Evolutionary conservation across 768 basidiomycete genomes (phyloP), one percentile per base, ranked within the genome.

Genomic region (Naganishia friedmannii): DNA sequence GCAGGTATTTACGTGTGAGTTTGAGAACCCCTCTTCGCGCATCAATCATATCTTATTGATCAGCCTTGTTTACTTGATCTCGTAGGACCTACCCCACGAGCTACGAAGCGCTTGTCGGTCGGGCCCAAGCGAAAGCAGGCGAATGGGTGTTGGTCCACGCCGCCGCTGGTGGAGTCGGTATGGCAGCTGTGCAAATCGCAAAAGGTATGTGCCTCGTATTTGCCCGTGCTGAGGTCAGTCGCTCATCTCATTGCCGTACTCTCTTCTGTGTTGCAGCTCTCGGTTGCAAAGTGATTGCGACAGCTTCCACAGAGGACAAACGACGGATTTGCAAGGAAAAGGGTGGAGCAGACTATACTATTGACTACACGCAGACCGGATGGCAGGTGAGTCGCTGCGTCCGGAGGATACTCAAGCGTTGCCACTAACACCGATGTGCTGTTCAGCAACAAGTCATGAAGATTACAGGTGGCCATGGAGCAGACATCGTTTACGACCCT

Each of bases 71-170:
- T 53, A 21, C 29, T n/a, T 10, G 12, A 45, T 51, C 51, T 51
- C 55, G 57, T 51, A 77, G 74, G 53, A 79, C 78, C 10, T 76
- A 90, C 87, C 91, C 93, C 0, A 98, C 95, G 7, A 90, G 88
- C 72, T 97, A 96, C 75, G 93, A 94, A 77, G 96, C 88, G 0
- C 83, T 99, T 17, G 90, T 93, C 0, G 90, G 90, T 13, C 84
- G 93, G 63, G 95, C 92, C 15, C 83, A 90, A 55, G 81, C 93
- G 51, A 87, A 93, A 77, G 82, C 87, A 66, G 93, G 91, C 88
- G 95, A 97, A 82, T 93, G 89, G 87, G 87, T 96, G 3, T 87
- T 99, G 2, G 88, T 98, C 4, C 92, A 92, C 60, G 95, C 93
- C 8, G 91, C 91, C n/a, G 95, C 94, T 0, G 95, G 95, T 3